Percentiles rank a stretch among this genome's conserved stretches.
These are phyloP conservation scores for Blastobotrys mokoenaii DNA, from an alignment of 805 yeast genomes.

Conservation along the genomic window DNA sequence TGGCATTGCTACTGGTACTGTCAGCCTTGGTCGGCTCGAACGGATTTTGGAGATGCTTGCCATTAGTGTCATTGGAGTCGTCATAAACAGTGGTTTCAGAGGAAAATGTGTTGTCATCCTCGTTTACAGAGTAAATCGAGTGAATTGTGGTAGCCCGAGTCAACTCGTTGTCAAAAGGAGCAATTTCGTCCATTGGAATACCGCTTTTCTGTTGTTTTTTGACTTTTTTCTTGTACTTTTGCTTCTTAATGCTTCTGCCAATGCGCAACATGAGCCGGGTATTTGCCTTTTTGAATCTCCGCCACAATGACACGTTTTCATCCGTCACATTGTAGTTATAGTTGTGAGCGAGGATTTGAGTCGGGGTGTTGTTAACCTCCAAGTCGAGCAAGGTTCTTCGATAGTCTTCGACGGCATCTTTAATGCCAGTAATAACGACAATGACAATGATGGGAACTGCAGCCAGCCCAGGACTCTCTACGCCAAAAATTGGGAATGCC, in stretches of 20 bases:
- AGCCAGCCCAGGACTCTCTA: constrained; percentile 60
- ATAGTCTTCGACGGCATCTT: constrained; percentile 75
- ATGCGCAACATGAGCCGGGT: constrained; percentile 24
- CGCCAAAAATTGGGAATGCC: constrained; percentile 67
- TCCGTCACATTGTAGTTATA: constrained; percentile 51
- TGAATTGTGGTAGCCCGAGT: constrained; percentile 17
- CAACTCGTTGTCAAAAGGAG: constrained; percentile 11
- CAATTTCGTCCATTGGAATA: background rate
- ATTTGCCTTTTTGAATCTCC: constrained; percentile 56
- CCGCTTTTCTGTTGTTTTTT: background rate
- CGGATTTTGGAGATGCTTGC: constrained; percentile 14
- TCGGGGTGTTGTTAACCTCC: constrained; percentile 62
- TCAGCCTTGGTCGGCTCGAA: constrained; percentile 3
- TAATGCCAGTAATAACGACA: constrained; percentile 63
- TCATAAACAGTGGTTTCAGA: background rate
- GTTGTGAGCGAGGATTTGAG: constrained; percentile 50
- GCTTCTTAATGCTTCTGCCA: constrained; percentile 7
- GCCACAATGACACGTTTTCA: constrained; percentile 56
- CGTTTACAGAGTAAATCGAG: constrained; percentile 15
- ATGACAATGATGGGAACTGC: constrained; percentile 79
- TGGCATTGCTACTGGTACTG: background rate
- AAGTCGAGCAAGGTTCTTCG: constrained; percentile 56
- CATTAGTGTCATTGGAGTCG: background rate
- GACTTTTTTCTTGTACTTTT: constrained; percentile 5
- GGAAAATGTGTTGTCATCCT: background rate